These are phyloP conservation scores for Myxozyma monticola DNA, from an alignment of 805 yeast genomes.

Conservation along the genomic window DNA sequence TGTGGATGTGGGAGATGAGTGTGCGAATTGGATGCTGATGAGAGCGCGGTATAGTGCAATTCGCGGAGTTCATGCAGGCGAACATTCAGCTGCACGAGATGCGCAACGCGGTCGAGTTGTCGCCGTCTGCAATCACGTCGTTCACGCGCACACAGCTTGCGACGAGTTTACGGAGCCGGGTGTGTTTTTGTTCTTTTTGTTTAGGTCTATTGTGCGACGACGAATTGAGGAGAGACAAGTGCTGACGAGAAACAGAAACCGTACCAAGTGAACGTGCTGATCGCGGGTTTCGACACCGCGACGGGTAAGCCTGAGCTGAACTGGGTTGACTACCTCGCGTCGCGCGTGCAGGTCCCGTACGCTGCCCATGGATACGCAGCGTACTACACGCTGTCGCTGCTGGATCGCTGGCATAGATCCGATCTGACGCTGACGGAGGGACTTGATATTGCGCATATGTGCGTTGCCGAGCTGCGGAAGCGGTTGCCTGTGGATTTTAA, in stretches of 20 bases:
- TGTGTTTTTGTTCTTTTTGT: slow-evolving; percentile 30
- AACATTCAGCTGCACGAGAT: slow-evolving; percentile 84
- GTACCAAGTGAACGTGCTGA: slow-evolving; percentile 85
- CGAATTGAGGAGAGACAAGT: not conserved
- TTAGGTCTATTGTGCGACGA: not conserved
- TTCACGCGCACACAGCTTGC: slow-evolving; percentile 89
- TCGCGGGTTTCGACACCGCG: slow-evolving; percentile 77
- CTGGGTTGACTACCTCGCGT: slow-evolving; percentile 93
- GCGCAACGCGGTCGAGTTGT: slow-evolving; percentile 78
- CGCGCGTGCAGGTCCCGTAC: slow-evolving; percentile 86
- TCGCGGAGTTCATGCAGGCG: slow-evolving; percentile 92
- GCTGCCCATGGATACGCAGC: slow-evolving; percentile 99
- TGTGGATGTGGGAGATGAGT: not conserved
- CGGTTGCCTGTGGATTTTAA: slow-evolving; percentile 95
- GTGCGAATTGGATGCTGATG: slow-evolving; percentile 1
- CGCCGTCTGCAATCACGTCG: slow-evolving; percentile 83
- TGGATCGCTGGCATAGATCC: slow-evolving; percentile 84
- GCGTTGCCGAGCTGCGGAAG: slow-evolving; percentile 73
- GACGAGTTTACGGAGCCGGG: slow-evolving; percentile 79
- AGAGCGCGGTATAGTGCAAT: slow-evolving; percentile 42
- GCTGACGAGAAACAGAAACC: slow-evolving; percentile 55
- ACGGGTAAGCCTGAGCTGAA: slow-evolving; percentile 64
- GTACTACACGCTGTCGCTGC: slow-evolving; percentile 82
- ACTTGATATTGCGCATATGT: slow-evolving; percentile 63
- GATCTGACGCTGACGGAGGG: slow-evolving; percentile 80